Evolutionary conservation across 2,329 filamentous ascomycete species (phyloP).

Genomic region (Verruconis gallopava): DNA sequence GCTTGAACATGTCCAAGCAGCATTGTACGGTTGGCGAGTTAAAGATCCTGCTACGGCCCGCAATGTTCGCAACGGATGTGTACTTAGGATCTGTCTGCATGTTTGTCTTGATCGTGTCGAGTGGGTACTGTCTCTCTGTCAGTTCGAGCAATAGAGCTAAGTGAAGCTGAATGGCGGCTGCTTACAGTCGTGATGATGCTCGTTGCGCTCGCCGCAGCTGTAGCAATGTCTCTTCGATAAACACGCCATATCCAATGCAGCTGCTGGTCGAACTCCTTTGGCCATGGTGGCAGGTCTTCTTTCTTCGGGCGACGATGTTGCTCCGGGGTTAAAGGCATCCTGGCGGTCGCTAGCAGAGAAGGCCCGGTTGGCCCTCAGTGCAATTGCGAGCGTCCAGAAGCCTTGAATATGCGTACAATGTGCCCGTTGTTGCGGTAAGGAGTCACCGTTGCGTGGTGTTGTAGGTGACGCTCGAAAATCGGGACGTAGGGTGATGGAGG

Average conservation of each 20-base stretch:
- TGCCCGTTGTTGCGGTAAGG: background rate
- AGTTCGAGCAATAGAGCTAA: background rate
- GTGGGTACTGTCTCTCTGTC: slow-evolving; percentile 45
- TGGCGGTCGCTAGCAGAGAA: slow-evolving; percentile 34
- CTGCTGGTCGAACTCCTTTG: background rate
- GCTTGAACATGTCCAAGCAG: slow-evolving; percentile 60
- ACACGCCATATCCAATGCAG: slow-evolving; percentile 24
- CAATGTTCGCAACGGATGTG: slow-evolving; percentile 12
- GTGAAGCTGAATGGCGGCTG: slow-evolving; percentile 7
- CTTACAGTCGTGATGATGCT: slow-evolving; percentile 60
- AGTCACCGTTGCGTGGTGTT: background rate
- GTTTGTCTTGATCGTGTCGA: slow-evolving; percentile 81
- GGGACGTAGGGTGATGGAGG: no score
- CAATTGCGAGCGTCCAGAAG: slow-evolving; percentile 34
- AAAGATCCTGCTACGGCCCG: slow-evolving; percentile 33
- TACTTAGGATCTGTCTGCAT: slow-evolving; percentile 34
- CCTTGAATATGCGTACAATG: background rate
- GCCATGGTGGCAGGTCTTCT: slow-evolving; percentile 18
- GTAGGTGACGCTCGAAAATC: background rate
- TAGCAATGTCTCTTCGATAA: slow-evolving; percentile 68
- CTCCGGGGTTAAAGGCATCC: slow-evolving; percentile 26
- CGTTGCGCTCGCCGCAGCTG: slow-evolving; percentile 62
- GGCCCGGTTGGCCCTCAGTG: slow-evolving; percentile 44
- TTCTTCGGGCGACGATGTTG: slow-evolving; percentile 21
- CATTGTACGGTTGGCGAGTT: slow-evolving; percentile 61